Conservation (phyloP, 352 stramenopile species). For the Peronosclerospora sorghi region DNA sequence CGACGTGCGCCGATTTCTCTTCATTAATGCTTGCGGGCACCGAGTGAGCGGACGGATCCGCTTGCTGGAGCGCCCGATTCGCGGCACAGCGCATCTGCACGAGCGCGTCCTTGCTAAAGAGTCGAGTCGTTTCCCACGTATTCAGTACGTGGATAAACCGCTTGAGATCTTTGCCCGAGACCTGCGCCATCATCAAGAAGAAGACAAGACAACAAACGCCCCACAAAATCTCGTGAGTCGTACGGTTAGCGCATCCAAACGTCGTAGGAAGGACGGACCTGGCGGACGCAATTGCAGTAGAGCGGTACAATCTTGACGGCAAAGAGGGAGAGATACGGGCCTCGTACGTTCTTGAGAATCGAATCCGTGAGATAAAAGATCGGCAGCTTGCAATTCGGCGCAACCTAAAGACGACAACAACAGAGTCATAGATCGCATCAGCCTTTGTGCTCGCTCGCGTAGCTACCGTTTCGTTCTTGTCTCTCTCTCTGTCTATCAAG, state of each 20-base stretch:
- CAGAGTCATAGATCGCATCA: background rate
- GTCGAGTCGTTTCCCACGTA: slow-evolving; percentile 59
- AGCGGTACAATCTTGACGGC: slow-evolving; percentile 61
- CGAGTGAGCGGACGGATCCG: slow-evolving; percentile 26
- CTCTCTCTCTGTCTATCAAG: too few species aligned
- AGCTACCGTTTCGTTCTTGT: too few species aligned
- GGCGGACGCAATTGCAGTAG: slow-evolving; percentile 77
- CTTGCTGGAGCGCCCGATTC: slow-evolving; percentile 40
- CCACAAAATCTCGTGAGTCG: too few species aligned
- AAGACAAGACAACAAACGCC: too few species aligned
- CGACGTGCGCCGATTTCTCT: slow-evolving; percentile 13
- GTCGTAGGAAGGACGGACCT: too few species aligned
- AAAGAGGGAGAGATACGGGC: slow-evolving; percentile 61
- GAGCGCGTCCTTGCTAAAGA: slow-evolving; percentile 50
- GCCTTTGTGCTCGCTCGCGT: too few species aligned
- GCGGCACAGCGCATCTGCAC: slow-evolving; percentile 55
- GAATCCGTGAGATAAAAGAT: slow-evolving; percentile 87
- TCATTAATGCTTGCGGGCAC: slow-evolving; percentile 44
- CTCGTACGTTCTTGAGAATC: slow-evolving; percentile 82
- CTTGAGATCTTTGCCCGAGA: slow-evolving; percentile 68
- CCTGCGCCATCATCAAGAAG: slow-evolving; percentile 19
- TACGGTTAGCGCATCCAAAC: too few species aligned
- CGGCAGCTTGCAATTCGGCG: slow-evolving; percentile 76
- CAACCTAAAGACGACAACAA: slow-evolving; percentile 25
- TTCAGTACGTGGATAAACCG: slow-evolving; percentile 81